phyloP scores from a whole-genome alignment of 2,329 filamentous ascomycete genomes.

The Atkinsonella hypoxylon region DNA sequence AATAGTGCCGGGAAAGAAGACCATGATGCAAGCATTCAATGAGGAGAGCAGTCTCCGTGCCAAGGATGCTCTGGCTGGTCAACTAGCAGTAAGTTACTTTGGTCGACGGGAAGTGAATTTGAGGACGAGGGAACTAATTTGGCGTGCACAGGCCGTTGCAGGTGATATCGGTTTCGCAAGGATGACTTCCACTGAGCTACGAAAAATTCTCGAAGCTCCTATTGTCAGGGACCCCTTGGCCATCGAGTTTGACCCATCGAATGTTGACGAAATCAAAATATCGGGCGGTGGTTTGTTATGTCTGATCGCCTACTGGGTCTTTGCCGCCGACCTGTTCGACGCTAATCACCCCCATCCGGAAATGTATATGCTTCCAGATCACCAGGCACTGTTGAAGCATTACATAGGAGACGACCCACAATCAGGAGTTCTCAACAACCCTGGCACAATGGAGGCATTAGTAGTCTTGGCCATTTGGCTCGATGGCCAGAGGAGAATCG shows the following conservation, averaged over 20 bases:
- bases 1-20: slow-evolving; percentile 48
- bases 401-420: slow-evolving; percentile 42
- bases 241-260: slow-evolving; percentile 31
- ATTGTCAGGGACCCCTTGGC: slow-evolving; percentile 33
- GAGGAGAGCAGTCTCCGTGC: slow-evolving; percentile 49
- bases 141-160: slow-evolving; percentile 41
- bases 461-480: slow-evolving; percentile 49
- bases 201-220: slow-evolving; percentile 29
- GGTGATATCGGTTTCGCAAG: slow-evolving; percentile 46
- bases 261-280: slow-evolving; percentile 40
- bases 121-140: not conserved
- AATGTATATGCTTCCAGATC: slow-evolving; percentile 48
- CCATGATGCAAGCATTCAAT: slow-evolving; percentile 51
- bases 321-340: slow-evolving; percentile 49
- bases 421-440: slow-evolving; percentile 33
- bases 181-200: slow-evolving; percentile 33
- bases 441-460: slow-evolving; percentile 47
- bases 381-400: slow-evolving; percentile 38
- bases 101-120: not conserved
- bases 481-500: slow-evolving; percentile 35
- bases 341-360: slow-evolving; percentile 40
- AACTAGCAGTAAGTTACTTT: slow-evolving; percentile 47
- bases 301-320: slow-evolving; percentile 49
- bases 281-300: slow-evolving; percentile 48
- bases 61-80: slow-evolving; percentile 56